A percentile compares a stretch with the other conserved stretches of the same genome.
Conservation (phyloP, 2,329 filamentous ascomycete genomes). For the Aspergillus pseudotamarii region DNA sequence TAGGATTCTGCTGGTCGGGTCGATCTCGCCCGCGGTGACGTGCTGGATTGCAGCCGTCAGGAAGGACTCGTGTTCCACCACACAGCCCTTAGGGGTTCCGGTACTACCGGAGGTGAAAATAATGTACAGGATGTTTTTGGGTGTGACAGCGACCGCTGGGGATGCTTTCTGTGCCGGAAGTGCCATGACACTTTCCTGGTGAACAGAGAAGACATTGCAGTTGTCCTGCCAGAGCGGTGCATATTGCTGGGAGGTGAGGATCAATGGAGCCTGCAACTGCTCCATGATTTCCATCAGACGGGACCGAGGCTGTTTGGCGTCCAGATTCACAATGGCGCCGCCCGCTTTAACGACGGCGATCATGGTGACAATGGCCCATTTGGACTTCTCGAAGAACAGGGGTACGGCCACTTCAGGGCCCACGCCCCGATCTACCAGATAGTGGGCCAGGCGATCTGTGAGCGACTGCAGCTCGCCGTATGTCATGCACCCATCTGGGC, state of each 20-base stretch:
- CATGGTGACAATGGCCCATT: slow-evolving; percentile 32
- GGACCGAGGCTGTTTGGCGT: slow-evolving; percentile 29
- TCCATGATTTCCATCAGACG: not conserved
- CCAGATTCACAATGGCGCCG: slow-evolving; percentile 35
- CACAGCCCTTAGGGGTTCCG: slow-evolving; percentile 81
- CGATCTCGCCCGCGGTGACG: slow-evolving; percentile 25
- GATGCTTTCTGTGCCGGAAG: not conserved
- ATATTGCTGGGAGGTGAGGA: slow-evolving; percentile 15
- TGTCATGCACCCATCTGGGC: slow-evolving; percentile 23
- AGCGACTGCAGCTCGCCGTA: slow-evolving; percentile 28
- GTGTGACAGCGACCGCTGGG: not conserved
- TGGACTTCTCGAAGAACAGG: slow-evolving; percentile 33
- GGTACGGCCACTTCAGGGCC: slow-evolving; percentile 26
- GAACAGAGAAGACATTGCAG: not conserved
- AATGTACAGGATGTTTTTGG: slow-evolving; percentile 56
- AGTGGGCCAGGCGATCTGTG: slow-evolving; percentile 22
- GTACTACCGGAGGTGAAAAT: slow-evolving; percentile 86
- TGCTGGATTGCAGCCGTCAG: slow-evolving; percentile 9
- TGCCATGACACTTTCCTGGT: not conserved
- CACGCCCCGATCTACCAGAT: slow-evolving; percentile 27
- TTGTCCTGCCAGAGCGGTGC: not conserved
- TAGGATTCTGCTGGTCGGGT: slow-evolving; percentile 29
- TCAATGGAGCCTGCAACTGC: slow-evolving; percentile 17
- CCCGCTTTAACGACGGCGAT: slow-evolving; percentile 33
- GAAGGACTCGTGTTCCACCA: slow-evolving; percentile 64